Evolutionary conservation across 2,329 filamentous ascomycete species (phyloP).

Genomic region (Talaromyces amestolkiae): DNA sequence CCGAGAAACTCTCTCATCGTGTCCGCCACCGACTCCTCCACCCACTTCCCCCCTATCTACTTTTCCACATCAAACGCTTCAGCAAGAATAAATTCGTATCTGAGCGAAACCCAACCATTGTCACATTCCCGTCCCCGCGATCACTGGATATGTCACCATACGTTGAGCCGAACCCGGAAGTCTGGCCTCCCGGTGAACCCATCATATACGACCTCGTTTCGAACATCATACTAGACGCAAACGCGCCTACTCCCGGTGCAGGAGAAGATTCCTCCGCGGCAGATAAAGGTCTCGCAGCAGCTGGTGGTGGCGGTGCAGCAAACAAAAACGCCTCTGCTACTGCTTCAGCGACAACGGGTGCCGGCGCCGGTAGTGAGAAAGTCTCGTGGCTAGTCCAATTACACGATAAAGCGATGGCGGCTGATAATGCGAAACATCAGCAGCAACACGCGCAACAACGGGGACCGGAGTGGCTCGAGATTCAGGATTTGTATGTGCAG

Average conservation of each 20-base stretch:
- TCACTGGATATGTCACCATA: conserved; percentile 85
- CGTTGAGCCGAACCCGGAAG: conserved; percentile 76
- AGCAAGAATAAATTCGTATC: conserved; percentile 93
- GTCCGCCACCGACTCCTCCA: conserved; percentile 87
- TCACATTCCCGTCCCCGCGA: conserved; percentile 84
- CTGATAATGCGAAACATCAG: conserved; percentile 35
- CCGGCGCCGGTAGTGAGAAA: conserved; percentile 85
- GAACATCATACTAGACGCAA: conserved; percentile 67
- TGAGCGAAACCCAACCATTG: conserved; percentile 95
- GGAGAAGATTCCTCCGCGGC: conserved; percentile 37
- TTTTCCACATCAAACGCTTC: conserved; percentile 97
- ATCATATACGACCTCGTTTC: conserved; percentile 94
- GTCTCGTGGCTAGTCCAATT: conserved; percentile 96
- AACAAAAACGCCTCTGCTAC: conserved; percentile 24
- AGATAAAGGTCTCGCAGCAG: conserved; percentile 39
- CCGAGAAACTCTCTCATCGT: conserved; percentile 84
- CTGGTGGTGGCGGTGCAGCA: conserved; percentile 36
- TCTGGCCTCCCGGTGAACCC: conserved; percentile 72
- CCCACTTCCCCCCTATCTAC: conserved; percentile 83
- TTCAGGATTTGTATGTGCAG: conserved; percentile 92
- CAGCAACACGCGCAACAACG: conserved; percentile 34
- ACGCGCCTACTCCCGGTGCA: conserved; percentile 64
- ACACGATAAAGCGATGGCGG: conserved; percentile 64
- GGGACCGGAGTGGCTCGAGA: conserved; percentile 81
- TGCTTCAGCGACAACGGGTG: conserved; percentile 44